These are phyloP conservation scores for Umbilicus rupestris DNA, from an alignment of 164 flowering plant genomes.

Conservation along the genomic window DNA sequence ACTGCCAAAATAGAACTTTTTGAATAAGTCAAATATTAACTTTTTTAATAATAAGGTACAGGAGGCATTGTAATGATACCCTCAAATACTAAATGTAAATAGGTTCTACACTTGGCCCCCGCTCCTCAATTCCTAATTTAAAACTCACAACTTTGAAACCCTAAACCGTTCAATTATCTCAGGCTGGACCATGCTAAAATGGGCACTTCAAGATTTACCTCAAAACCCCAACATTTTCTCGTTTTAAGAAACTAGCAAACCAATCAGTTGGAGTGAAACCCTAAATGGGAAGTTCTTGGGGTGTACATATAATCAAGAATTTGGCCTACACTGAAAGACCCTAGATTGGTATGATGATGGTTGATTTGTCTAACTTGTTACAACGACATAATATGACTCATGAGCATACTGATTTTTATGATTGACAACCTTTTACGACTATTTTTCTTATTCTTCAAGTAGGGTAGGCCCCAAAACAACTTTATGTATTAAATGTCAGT, in stretches of 20 bases:
- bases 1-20: constrained; percentile 4
- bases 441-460: constrained; percentile 19
- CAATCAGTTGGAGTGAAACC: not conserved
- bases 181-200: no score
- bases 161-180: not conserved
- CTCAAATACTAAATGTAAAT: not conserved
- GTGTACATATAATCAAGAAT: not conserved
- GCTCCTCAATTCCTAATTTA: no score
- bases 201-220: no score
- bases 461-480: constrained; percentile 3
- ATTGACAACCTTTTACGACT: constrained; percentile 1
- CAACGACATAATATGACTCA: not conserved
- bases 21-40: constrained; percentile 1
- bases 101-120: not conserved
- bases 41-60: not conserved
- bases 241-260: no score
- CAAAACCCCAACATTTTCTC: no score
- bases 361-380: not conserved
- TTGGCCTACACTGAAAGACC: not conserved
- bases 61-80: not conserved
- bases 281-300: not conserved
- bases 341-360: not conserved
- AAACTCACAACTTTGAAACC: no score
- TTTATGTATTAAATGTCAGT: not conserved
- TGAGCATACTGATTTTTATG: not conserved